Evolutionary conservation across 257 asterid genomes (phyloP).

Genomic region (Solanum medicagineum): DNA sequence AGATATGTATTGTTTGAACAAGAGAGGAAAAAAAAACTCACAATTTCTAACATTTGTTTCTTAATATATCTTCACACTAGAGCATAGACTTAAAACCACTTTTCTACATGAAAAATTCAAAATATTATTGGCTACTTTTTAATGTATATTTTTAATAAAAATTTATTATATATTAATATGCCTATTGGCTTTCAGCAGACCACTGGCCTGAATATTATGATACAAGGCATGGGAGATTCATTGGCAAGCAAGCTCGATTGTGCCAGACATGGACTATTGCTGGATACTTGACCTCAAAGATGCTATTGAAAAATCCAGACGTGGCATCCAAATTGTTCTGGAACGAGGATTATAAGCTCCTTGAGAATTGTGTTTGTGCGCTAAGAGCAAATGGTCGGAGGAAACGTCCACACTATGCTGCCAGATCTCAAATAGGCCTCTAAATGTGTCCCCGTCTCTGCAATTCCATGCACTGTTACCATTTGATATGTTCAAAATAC

Average conservation of each 20-base stretch:
- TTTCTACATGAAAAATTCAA: no score
- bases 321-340: constrained; percentile 21
- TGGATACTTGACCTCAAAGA: constrained; percentile 25
- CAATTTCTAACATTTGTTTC: no score
- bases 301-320: constrained; percentile 22
- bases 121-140: no score
- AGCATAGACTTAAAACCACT: no score
- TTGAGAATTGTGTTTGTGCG: constrained; percentile 28
- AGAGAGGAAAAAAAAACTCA: no score
- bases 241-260: constrained; percentile 27
- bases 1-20: no score
- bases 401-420: constrained; percentile 16
- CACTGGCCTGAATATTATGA: constrained; percentile 37
- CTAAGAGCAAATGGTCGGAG: constrained; percentile 4
- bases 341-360: constrained; percentile 29
- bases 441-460: neutral
- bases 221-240: constrained; percentile 22
- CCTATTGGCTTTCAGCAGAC: constrained; percentile 14
- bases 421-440: neutral
- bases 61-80: no score
- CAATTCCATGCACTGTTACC: neutral
- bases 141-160: no score
- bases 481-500: neutral
- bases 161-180: no score
- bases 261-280: constrained; percentile 33